phyloP scores from a whole-genome alignment of 805 yeast genomes.

The Wickerhamomyces ciferrii region DNA sequence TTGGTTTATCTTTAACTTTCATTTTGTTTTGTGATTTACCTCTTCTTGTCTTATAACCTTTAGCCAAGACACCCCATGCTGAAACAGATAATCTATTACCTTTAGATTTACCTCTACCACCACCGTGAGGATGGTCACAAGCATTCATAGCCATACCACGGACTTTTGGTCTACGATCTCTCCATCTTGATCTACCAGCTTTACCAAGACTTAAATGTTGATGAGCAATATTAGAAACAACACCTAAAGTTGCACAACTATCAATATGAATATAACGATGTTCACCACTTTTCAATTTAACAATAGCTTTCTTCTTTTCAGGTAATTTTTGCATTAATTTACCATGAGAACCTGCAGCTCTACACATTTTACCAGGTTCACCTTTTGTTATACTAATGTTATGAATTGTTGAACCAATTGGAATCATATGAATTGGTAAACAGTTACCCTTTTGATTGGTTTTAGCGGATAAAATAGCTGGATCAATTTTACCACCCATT shows the following conservation, averaged over 20 bases:
- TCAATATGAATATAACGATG: slow-evolving; percentile 82
- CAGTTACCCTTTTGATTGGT: slow-evolving; percentile 94
- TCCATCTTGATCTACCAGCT: slow-evolving; percentile 91
- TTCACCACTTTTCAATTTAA: slow-evolving; percentile 87
- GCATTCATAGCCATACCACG: slow-evolving; percentile 99
- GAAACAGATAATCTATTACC: slow-evolving; percentile 91
- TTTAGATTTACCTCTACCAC: slow-evolving; percentile 99
- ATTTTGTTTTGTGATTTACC: slow-evolving; percentile 80
- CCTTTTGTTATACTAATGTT: slow-evolving; percentile 72
- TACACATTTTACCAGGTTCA: slow-evolving; percentile 84
- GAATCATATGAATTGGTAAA: slow-evolving; percentile 86
- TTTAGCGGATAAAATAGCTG: slow-evolving; percentile 81
- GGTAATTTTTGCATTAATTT: slow-evolving; percentile 77
- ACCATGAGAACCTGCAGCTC: slow-evolving; percentile 94
- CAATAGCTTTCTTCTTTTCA: slow-evolving; percentile 64
- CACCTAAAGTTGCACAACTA: slow-evolving; percentile 91
- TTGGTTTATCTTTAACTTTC: slow-evolving; percentile 89
- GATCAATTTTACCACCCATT: slow-evolving; percentile 91
- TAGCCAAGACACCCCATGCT: slow-evolving; percentile 92
- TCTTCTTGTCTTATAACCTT: slow-evolving; percentile 92
- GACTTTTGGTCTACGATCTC: slow-evolving; percentile 91
- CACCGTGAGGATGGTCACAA: slow-evolving; percentile 97
- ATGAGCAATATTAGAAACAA: slow-evolving; percentile 90
- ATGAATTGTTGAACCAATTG: slow-evolving; percentile 90
- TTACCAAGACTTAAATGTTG: slow-evolving; percentile 88